Conservation (phyloP, 257 asterid species). For the Avicennia marina region DNA sequence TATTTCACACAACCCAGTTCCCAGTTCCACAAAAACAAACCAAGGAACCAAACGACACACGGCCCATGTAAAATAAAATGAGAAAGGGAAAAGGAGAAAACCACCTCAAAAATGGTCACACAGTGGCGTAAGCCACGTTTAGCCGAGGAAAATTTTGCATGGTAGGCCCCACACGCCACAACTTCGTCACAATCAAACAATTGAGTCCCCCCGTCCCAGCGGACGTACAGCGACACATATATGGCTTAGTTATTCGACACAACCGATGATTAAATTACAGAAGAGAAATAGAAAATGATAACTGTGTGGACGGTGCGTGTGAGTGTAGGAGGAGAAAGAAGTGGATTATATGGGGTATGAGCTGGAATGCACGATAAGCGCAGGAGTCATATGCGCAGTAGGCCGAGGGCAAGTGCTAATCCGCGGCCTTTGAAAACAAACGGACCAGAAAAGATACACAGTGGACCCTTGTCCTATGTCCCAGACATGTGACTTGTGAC, state of each 20-base stretch:
- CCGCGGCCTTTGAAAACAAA: slow-evolving; percentile 8
- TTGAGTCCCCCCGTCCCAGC: slow-evolving; percentile 16
- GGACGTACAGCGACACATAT: slow-evolving; percentile 15
- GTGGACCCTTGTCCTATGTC: slow-evolving; percentile 26
- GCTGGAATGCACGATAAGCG: slow-evolving; percentile 33
- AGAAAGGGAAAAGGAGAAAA: slow-evolving; percentile 14
- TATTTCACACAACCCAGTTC: slow-evolving; percentile 14
- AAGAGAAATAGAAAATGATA: too few species aligned
- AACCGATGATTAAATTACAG: neutral
- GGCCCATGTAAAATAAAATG: neutral
- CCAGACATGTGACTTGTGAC: slow-evolving; percentile 22
- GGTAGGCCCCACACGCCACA: slow-evolving; percentile 30
- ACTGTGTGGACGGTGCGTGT: too few species aligned
- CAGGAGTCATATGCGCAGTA: slow-evolving; percentile 14
- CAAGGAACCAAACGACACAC: slow-evolving; percentile 12
- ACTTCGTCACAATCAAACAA: slow-evolving; percentile 17
- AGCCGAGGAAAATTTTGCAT: slow-evolving; percentile 13
- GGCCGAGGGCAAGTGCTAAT: too few species aligned
- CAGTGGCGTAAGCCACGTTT: slow-evolving; percentile 48
- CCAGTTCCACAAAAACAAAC: slow-evolving; percentile 5
- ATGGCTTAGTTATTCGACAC: neutral
- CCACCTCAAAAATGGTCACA: slow-evolving; percentile 15
- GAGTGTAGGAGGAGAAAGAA: too few species aligned
- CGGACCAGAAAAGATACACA: neutral
- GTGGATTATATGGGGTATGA: slow-evolving; percentile 16